Percentiles rank a stretch among this genome's conserved stretches.
These are phyloP conservation scores for Candida andamanensis DNA, from an alignment of 805 yeast genomes.

Conservation along the genomic window DNA sequence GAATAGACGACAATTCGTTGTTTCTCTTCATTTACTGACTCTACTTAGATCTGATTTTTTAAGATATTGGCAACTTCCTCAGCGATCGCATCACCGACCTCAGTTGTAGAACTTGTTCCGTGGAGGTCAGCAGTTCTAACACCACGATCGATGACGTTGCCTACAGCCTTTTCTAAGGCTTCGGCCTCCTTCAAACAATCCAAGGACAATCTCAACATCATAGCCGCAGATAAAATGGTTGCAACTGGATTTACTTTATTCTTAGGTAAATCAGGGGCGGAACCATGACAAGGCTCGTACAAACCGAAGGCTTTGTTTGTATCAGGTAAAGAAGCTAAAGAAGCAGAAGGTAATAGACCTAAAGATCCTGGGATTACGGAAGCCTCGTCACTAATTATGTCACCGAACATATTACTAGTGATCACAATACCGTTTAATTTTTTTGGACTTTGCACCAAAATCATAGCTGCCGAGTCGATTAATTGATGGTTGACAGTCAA, in stretches of 20 bases:
- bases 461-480: constrained; percentile 99
- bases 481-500: constrained; percentile 86
- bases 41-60: background rate
- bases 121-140: constrained; percentile 89
- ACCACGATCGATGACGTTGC: constrained; percentile 72
- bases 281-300: constrained; percentile 98
- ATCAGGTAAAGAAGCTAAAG: constrained; percentile 95
- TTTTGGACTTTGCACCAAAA: constrained; percentile 85
- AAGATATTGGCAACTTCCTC: constrained; percentile 59
- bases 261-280: constrained; percentile 88
- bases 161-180: constrained; percentile 85
- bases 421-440: constrained; percentile 87
- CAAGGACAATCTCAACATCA: constrained; percentile 93
- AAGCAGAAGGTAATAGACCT: constrained; percentile 93
- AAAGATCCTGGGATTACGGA: constrained; percentile 96
- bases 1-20: too few relatives aligned
- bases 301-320: constrained; percentile 90
- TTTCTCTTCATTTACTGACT: background rate
- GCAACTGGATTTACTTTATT: constrained; percentile 95
- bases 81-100: constrained; percentile 93
- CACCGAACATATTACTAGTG: constrained; percentile 97
- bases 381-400: constrained; percentile 96
- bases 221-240: constrained; percentile 90
- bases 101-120: constrained; percentile 76
- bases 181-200: constrained; percentile 79